phyloP scores from a whole-genome alignment of 2,329 filamentous ascomycete species.

The Teratosphaeria zuluensis region DNA sequence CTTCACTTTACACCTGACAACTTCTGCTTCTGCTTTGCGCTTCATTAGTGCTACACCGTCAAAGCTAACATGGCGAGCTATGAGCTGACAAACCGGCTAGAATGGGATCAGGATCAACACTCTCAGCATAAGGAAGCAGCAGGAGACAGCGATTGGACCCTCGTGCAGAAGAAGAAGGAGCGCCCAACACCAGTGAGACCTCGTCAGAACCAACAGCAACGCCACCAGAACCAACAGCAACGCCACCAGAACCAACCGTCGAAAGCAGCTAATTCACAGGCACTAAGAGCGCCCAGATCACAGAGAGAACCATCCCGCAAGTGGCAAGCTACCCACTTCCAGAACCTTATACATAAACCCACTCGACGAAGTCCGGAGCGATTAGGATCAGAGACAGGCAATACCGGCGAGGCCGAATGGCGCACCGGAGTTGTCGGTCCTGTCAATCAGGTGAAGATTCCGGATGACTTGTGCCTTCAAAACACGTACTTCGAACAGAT shows the following conservation, averaged over 20 bases:
- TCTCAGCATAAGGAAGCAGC: not conserved
- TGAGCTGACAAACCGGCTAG: not conserved
- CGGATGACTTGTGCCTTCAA: conserved; percentile 9
- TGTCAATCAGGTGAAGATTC: conserved; percentile 9
- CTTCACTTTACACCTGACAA: not conserved
- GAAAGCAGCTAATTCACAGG: not conserved
- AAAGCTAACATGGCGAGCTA: conserved; percentile 1
- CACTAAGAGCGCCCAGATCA: not conserved
- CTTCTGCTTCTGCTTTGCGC: not conserved
- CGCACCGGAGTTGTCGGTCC: not conserved
- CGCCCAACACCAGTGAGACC: not conserved
- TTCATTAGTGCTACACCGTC: not conserved
- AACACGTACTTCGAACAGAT: conserved; percentile 5
- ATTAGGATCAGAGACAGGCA: not conserved
- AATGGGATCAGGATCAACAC: not conserved
- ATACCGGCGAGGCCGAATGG: not conserved
- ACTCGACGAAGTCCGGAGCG: not conserved
- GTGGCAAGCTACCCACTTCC: not conserved
- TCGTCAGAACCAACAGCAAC: not conserved
- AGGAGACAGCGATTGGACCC: not conserved
- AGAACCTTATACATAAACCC: not conserved
- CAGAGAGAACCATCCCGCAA: not conserved
- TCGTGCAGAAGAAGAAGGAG: not conserved
- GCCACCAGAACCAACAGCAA: not conserved
- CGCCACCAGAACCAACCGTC: not conserved